Evolutionary conservation across 2,329 filamentous ascomycete genomes (phyloP), one percentile per base, ranked within the genome.

Genomic region (Kalaharituber pfeilii): DNA sequence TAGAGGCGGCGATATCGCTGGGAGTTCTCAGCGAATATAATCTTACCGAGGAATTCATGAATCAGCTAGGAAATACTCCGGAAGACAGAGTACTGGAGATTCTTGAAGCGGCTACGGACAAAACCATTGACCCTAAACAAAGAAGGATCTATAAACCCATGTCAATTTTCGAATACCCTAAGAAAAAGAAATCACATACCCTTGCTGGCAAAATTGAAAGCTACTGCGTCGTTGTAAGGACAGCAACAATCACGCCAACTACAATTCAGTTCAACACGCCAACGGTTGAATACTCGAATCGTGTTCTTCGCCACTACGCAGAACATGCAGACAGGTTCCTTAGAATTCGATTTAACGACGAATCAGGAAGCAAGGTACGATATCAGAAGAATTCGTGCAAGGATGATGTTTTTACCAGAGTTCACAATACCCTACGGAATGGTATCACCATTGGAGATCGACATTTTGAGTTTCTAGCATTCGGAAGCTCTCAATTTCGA

Each of bases 401-500:
- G 58, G 76, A 86, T 55, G 77, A 84, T 53, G 66, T 94, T 0
- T 94, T 84, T 66, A 78, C 78, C 25, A 77, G 86, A 11, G 75
- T 95, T 20, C 78, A 79, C 58, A 75, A 82, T 49, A 77, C 82
- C 0, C 71, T 96, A 64, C 74, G 70, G 45, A 77, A 91, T 53
- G 91, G 91, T 0, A 89, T 98, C 60, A 73, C 73, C 0, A 80
- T 98, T 50, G 91, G 86, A 3, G 84, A 82, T 59, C 80, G 86
- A 6, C 78, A 79, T 56, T 98, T 87, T 67, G 77, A 89, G 61
- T 96, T 96, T 60, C 76, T 98, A 25, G 91, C 89, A 0, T 95
- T 88, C 69, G 89, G 91, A 0, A 96, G 91, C 67, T 95, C 91
- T 0, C 91, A 98, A 63, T 84, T 98, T 56, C 79, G 89, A 51